Evolutionary conservation across 306 rosid genomes (phyloP).

Genomic region (Sicyos edulis): DNA sequence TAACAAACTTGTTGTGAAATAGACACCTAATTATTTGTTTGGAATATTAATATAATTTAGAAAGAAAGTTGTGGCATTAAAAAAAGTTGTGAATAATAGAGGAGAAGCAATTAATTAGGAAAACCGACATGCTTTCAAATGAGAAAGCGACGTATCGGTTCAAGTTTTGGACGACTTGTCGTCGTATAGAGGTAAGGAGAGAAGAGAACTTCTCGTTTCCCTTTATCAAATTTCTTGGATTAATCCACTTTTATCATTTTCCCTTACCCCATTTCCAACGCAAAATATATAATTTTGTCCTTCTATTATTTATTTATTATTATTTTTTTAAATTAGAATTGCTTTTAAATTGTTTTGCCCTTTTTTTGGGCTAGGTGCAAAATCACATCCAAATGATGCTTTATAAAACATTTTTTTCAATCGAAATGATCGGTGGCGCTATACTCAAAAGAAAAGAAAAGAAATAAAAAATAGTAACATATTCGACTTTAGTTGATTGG

Average conservation of each 20-base stretch:
- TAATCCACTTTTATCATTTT: neutral
- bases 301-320: no score
- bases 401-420: no score
- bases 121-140: conserved; percentile 16
- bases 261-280: neutral
- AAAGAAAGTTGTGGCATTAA: neutral
- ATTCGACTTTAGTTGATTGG: no score
- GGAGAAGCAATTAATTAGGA: conserved; percentile 9
- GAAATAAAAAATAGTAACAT: no score
- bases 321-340: no score
- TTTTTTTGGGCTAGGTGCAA: no score
- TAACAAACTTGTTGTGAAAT: neutral
- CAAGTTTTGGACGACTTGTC: conserved; percentile 15
- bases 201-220: neutral
- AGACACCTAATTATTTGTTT: neutral
- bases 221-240: neutral
- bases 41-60: neutral
- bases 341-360: no score
- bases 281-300: no score
- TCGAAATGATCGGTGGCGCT: no score
- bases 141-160: conserved; percentile 17
- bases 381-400: no score
- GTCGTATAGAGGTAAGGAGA: neutral
- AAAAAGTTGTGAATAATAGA: conserved; percentile 13
- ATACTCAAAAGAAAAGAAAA: no score